These are phyloP conservation scores for Saitozyma sp. DNA, from an alignment of 768 basidiomycete genomes.

Conservation along the genomic window DNA sequence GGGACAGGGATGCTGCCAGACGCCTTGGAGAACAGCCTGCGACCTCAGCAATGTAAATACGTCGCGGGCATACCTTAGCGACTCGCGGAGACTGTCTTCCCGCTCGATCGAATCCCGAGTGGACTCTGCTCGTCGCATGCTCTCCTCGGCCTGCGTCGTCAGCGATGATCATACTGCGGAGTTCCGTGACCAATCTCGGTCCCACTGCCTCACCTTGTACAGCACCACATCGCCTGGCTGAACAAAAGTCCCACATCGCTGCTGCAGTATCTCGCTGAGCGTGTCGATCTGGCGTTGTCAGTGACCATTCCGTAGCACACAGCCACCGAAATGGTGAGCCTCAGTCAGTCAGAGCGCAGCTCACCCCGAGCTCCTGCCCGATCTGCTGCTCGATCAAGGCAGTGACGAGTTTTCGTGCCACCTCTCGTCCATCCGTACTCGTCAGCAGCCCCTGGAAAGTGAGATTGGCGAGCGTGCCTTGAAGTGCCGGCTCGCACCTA, in stretches of 20 bases:
- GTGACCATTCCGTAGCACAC: too few relatives aligned
- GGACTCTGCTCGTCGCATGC: slow-evolving; percentile 83
- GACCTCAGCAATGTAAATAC: slow-evolving; percentile 2
- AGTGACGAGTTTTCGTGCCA: slow-evolving; percentile 86
- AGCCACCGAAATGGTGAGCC: background rate
- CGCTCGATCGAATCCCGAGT: slow-evolving; percentile 71
- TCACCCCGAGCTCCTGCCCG: slow-evolving; percentile 88
- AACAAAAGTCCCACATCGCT: slow-evolving; percentile 94
- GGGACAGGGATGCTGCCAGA: slow-evolving; percentile 79
- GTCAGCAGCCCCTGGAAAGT: slow-evolving; percentile 88
- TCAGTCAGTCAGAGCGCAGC: slow-evolving; percentile 37
- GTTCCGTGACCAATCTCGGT: too few relatives aligned
- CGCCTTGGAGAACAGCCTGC: slow-evolving; percentile 82
- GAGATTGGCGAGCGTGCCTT: slow-evolving; percentile 67
- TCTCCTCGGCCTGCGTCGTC: slow-evolving; percentile 76
- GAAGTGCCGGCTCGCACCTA: slow-evolving; percentile 60
- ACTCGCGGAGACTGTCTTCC: slow-evolving; percentile 78
- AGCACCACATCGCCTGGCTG: slow-evolving; percentile 97
- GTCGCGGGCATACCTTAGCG: slow-evolving; percentile 65
- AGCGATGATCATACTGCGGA: slow-evolving; percentile 4
- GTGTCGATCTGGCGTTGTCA: slow-evolving; percentile 73
- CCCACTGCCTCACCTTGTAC: slow-evolving; percentile 69
- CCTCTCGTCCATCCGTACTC: slow-evolving; percentile 77
- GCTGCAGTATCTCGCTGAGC: slow-evolving; percentile 90
- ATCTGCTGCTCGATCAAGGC: slow-evolving; percentile 98